phyloP scores from a whole-genome alignment of 495 filamentous ascomycete species.

The Aspergillus baeticus region DNA sequence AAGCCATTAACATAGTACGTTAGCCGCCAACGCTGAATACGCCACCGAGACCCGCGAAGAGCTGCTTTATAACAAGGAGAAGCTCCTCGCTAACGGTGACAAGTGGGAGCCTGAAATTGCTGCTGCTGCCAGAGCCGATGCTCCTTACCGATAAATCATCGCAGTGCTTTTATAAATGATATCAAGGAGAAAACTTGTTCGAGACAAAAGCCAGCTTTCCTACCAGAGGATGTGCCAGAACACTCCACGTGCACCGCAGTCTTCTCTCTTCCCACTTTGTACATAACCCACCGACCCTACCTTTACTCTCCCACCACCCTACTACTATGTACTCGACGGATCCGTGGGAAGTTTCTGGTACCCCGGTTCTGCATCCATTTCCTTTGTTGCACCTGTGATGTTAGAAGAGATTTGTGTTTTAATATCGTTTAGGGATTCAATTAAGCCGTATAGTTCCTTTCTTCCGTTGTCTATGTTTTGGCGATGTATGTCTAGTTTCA shows the following conservation, averaged over 20 bases:
- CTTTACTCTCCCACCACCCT: conserved; percentile 12
- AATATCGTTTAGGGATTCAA: conserved; percentile 20
- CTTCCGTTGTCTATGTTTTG: conserved; percentile 5
- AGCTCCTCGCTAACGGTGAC: conserved; percentile 84
- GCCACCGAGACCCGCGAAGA: conserved; percentile 97
- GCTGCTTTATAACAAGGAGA: conserved; percentile 98
- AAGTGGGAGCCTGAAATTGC: conserved; percentile 99
- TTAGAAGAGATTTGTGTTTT: conserved; percentile 21
- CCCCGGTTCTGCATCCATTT: conserved; percentile 31
- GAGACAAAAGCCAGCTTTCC: conserved; percentile 17
- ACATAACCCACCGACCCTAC: conserved; percentile 31
- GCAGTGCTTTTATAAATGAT: conserved; percentile 9
- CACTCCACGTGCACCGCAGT: conserved; percentile 7
- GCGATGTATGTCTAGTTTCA: too few species aligned
- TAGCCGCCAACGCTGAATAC: conserved; percentile 92
- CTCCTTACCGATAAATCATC: conserved; percentile 72
- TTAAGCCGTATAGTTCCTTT: conserved; percentile 19
- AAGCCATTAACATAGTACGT: conserved; percentile 20
- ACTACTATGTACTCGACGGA: conserved; percentile 39
- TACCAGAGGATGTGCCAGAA: conserved; percentile 10
- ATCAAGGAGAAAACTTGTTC: conserved; percentile 14
- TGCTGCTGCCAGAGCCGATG: conserved; percentile 83
- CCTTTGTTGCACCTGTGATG: conserved; percentile 23
- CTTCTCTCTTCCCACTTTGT: conserved; percentile 31
- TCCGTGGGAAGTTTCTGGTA: conserved; percentile 22